phyloP scores from a whole-genome alignment of 805 yeast species.

The Brettanomyces naardenensis region DNA sequence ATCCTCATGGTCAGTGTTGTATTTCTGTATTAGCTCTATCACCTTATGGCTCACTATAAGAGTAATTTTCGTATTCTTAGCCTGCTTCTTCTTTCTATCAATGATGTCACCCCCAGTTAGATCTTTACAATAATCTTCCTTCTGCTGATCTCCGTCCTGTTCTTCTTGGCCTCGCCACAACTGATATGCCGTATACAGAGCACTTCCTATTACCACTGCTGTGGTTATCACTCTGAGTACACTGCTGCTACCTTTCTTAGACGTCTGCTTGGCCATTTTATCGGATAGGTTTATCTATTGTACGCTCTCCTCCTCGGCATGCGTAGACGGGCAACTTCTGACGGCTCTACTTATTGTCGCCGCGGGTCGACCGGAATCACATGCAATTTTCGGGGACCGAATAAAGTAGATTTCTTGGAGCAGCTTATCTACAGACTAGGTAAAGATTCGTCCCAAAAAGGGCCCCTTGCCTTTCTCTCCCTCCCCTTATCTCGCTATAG shows the following conservation, averaged over 20 bases:
- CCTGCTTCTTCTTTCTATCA: constrained; percentile 1
- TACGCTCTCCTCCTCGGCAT: too few species aligned
- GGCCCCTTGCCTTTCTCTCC: too few species aligned
- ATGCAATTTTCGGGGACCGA: too few species aligned
- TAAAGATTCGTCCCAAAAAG: too few species aligned
- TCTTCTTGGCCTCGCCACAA: neutral
- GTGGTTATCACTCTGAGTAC: neutral
- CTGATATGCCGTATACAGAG: constrained; percentile 3
- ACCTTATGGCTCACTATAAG: constrained; percentile 13
- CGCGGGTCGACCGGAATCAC: too few species aligned
- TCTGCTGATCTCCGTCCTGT: neutral
- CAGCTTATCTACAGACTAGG: too few species aligned
- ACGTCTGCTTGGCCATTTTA: too few species aligned
- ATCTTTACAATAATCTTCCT: neutral
- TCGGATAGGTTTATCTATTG: too few species aligned
- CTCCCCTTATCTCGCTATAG: too few species aligned
- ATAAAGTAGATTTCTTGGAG: too few species aligned
- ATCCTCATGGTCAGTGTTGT: constrained; percentile 6
- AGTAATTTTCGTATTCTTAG: constrained; percentile 8
- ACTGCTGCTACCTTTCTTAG: neutral
- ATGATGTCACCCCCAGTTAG: neutral
- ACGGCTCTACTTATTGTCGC: too few species aligned
- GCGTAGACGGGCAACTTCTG: too few species aligned
- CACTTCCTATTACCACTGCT: neutral
- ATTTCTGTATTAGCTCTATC: constrained; percentile 6